phyloP scores from a whole-genome alignment of 108 stramenopile species.

The Asterionellopsis glacialis region DNA sequence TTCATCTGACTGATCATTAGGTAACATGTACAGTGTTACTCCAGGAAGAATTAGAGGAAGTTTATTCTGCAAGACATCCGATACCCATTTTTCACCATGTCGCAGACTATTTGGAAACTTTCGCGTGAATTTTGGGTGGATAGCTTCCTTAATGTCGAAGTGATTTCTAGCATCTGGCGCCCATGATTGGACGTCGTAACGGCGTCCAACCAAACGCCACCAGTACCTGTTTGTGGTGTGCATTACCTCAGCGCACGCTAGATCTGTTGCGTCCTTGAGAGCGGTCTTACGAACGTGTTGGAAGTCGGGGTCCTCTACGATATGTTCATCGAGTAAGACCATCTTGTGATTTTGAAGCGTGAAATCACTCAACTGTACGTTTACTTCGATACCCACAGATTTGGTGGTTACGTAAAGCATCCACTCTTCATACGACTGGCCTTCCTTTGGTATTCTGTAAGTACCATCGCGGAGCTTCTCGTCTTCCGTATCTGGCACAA shows the following conservation, averaged over 20 bases:
- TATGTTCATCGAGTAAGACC: slow-evolving; percentile 87
- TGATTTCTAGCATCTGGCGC: slow-evolving; percentile 86
- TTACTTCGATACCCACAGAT: slow-evolving; percentile 95
- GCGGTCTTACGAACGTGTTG: slow-evolving; percentile 45
- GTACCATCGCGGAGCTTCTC: slow-evolving; percentile 86
- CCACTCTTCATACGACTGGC: slow-evolving; percentile 93
- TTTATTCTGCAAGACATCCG: slow-evolving; percentile 83
- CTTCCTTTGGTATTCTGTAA: slow-evolving; percentile 72
- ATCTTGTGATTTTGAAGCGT: slow-evolving; percentile 98
- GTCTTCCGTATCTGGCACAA: slow-evolving; percentile 97
- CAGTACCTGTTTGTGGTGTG: slow-evolving; percentile 93
- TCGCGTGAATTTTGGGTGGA: slow-evolving; percentile 59
- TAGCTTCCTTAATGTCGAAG: slow-evolving; percentile 66
- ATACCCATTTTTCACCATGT: slow-evolving; percentile 86
- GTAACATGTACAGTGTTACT: slow-evolving; percentile 83
- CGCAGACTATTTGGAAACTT: slow-evolving; percentile 74
- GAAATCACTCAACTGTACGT: slow-evolving; percentile 96
- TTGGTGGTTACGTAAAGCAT: slow-evolving; percentile 95
- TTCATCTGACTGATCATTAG: slow-evolving; percentile 72
- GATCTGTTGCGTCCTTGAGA: slow-evolving; percentile 65
- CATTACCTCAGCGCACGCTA: slow-evolving; percentile 96
- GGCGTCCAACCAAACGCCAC: slow-evolving; percentile 94
- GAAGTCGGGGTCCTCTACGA: slow-evolving; percentile 90
- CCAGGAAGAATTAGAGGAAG: slow-evolving; percentile 81
- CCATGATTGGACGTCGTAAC: slow-evolving; percentile 96